phyloP scores from a whole-genome alignment of 139 green algal genomes.

The Haematococcus sp. region DNA sequence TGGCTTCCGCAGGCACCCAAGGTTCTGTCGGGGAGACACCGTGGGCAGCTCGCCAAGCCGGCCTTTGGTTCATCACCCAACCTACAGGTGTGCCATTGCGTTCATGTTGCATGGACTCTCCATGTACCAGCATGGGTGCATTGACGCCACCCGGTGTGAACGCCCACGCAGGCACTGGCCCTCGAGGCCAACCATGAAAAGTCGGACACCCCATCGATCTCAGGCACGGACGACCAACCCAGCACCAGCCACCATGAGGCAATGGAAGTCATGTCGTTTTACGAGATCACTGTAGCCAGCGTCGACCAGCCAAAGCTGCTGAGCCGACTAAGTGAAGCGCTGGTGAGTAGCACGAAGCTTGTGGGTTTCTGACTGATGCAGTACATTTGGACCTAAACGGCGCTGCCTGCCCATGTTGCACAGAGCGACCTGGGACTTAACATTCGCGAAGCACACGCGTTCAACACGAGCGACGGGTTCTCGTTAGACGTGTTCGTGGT shows the following conservation, averaged over 20 bases:
- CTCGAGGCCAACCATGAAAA: constrained; percentile 55
- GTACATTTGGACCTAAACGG: background rate
- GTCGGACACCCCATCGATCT: background rate
- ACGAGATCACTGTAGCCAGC: constrained; percentile 90
- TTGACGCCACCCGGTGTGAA: background rate
- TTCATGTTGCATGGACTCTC: background rate
- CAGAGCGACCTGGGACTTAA: constrained; percentile 93
- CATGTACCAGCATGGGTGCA: background rate
- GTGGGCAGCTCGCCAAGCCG: constrained; percentile 51
- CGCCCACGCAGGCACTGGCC: constrained; percentile 59
- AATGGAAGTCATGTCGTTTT: constrained; percentile 59
- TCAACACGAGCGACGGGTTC: constrained; percentile 94
- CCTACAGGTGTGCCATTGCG: constrained; percentile 58
- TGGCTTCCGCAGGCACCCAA: background rate
- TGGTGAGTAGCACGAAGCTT: constrained; percentile 53
- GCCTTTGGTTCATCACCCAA: constrained; percentile 91
- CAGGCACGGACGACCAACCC: constrained; percentile 11
- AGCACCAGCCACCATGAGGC: constrained; percentile 1
- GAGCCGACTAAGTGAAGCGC: constrained; percentile 76
- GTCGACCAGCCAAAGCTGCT: constrained; percentile 91
- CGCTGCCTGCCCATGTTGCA: background rate
- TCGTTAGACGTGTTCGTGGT: constrained; percentile 97
- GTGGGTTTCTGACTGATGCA: background rate
- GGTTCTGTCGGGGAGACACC: background rate
- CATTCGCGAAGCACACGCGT: constrained; percentile 97